Base-by-base conservation (phyloP, 1,284 basidiomycete genomes). In the Cryptococcus wingfieldii region DNA sequence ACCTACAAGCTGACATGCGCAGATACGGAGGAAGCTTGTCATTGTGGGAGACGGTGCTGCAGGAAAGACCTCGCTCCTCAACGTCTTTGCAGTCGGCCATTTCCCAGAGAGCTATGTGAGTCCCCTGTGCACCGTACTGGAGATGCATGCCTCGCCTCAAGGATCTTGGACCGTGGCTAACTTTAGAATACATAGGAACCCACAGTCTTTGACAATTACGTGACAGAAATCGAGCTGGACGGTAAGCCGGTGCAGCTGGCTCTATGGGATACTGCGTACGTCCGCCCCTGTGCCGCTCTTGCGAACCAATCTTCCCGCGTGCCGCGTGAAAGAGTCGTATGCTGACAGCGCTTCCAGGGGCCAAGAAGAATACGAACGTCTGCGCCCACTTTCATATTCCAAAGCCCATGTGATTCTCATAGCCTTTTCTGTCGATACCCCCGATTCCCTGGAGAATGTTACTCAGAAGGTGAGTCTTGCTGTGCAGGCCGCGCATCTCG, bases 391-490 rank as follows among this genome's bases (percentile, higher is more conserved):
- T 74, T 96, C 92, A 27, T 98, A 98, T 78, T 93, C 93, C 48
- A 92, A 96, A 80, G 95, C 95, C 54, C 95, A 98, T 77, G 91
- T 98, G 70, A 97, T 98, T 75, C 84, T 98, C 63, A 98, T 98
- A 70, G 94, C 93, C 23, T 98, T 95, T 72, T 84, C 90, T 46
- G 87, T 98, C 72, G 95, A 98, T 78, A 93, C 93, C 19, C 93
- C 92, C 28, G 95, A 98, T 78, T 95, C 91, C 49, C 80, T 98
- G 59, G 95, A 98, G 66, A 98, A 98, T 77, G 94, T 98, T 18
- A 83, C 86, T 18, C 86, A 88, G 61, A 97, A 98, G 83, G 90
- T 88, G 69, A 61, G 79, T 60, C 8, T 12, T 34, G 31, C 31
- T 31, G 7, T 31, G 19, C 19, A 39, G 38, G 31, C 37, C 37